Evolutionary conservation across 1,139 yeast species (phyloP), one percentile per base, ranked within the genome.

Genomic region (Taphrina flavorubra): DNA sequence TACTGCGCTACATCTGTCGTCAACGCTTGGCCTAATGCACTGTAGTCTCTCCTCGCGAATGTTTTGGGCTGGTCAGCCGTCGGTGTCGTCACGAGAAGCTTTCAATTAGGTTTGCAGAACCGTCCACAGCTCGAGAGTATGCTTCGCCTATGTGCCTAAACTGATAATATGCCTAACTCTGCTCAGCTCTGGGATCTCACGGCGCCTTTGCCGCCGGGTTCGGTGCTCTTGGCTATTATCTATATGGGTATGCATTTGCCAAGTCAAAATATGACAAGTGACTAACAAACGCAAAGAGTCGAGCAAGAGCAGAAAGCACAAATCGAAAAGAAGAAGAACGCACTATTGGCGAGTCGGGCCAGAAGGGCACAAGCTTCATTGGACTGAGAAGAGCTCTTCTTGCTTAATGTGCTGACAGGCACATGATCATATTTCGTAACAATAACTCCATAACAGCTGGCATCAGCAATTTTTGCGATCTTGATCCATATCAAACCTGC

Each of bases 311-410:
- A 63, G 37, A 63, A 63, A 39, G 51, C 16, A 37, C 67, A 63
- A 39, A 63, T 63, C n/a, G 67, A 63, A 47, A 63, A 63, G 61
- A 63, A 63, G 47, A 63, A 63, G 56, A 56, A 63, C 20, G 67
- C 67, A 13, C 36, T 63, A 16, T 59, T 63, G 13, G 67, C 47
- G 16, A 53, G 49, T 13, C 56, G 67, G 2, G 67, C 67, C 20
- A 53, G 67, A 39, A 63, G 67, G 36, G 51, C 60, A 16, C 47
- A 40, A 44, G 53, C 37, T 7, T 16, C 34, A 31, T 14, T 39
- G 14, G 42, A 39, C 14, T 39, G 42, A 39, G 14, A 10, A 14
- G 42, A 2, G 31, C 2, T 25, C 31, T 25, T 25, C 31, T 25
- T 25, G 31, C 31, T 25, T 25, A 25, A 2, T 25, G 31, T 4